Conservation (phyloP, 2,329 filamentous ascomycete species). For the Colletotrichum trifolii region DNA sequence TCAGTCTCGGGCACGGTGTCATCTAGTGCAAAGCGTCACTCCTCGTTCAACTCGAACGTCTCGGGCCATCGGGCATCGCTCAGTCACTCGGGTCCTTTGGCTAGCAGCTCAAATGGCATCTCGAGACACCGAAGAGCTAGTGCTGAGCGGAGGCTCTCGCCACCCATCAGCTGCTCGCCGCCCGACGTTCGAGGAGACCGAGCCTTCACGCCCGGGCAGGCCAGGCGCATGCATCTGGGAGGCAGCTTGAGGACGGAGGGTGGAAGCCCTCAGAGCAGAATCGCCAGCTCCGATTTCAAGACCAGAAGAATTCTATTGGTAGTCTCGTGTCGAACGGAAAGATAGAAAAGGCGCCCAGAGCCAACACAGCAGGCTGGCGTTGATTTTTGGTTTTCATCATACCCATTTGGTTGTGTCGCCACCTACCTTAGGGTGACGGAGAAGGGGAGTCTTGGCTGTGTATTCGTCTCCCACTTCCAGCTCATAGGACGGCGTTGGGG, state of each 20-base stretch:
- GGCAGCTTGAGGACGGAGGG: constrained; percentile 48
- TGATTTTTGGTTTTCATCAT: constrained; percentile 42
- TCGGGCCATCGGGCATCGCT: constrained; percentile 39
- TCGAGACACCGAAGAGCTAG: constrained; percentile 64
- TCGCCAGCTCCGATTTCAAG: constrained; percentile 30
- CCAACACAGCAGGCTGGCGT: constrained; percentile 52
- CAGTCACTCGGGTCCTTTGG: constrained; percentile 54
- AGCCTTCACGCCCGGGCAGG: constrained; percentile 64
- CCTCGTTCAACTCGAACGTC: constrained; percentile 48
- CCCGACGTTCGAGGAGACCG: constrained; percentile 50
- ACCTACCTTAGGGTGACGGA: background rate
- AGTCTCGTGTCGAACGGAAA: constrained; percentile 33
- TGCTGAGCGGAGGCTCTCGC: constrained; percentile 61
- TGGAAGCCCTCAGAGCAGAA: constrained; percentile 40
- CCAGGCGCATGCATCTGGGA: constrained; percentile 67
- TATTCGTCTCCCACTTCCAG: background rate
- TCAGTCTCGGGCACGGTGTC: constrained; percentile 50
- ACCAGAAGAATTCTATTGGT: constrained; percentile 37
- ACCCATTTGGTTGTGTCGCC: constrained; percentile 20
- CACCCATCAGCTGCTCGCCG: constrained; percentile 65
- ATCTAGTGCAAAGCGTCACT: constrained; percentile 55
- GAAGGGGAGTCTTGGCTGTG: constrained; percentile 13
- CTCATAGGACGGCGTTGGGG: constrained; percentile 25
- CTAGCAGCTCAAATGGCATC: constrained; percentile 66
- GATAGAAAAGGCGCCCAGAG: constrained; percentile 34